These are phyloP conservation scores for Kodamaea laetipori DNA, from an alignment of 805 yeast genomes.

Conservation along the genomic window DNA sequence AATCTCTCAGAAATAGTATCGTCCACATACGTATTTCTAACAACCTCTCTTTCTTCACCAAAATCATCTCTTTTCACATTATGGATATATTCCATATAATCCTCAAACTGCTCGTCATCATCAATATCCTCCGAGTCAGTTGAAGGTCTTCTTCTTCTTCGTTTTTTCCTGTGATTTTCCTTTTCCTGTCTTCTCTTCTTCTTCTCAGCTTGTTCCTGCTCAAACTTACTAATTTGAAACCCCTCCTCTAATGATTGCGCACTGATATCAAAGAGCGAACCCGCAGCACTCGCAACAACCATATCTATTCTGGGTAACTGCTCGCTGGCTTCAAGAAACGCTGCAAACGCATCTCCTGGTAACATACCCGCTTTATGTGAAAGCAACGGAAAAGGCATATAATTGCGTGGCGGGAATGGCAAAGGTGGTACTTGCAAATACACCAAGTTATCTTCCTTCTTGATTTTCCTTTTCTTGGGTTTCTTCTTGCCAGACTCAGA, in stretches of 20 bases:
- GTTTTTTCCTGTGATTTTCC: slow-evolving; percentile 4
- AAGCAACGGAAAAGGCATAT: slow-evolving; percentile 46
- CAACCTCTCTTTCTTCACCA: slow-evolving; percentile 1
- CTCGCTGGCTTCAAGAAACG: slow-evolving; percentile 39
- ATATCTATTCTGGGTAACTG: slow-evolving; percentile 43
- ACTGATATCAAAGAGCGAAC: slow-evolving; percentile 40
- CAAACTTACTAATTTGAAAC: slow-evolving; percentile 21
- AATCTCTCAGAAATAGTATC: not conserved
- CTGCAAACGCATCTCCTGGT: slow-evolving; percentile 39
- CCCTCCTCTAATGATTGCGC: slow-evolving; percentile 37
- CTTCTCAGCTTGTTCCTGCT: slow-evolving; percentile 9
- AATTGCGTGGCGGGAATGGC: slow-evolving; percentile 48
- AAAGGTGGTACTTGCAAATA: slow-evolving; percentile 37
- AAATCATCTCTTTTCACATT: slow-evolving; percentile 3
- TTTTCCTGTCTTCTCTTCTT: slow-evolving; percentile 11
- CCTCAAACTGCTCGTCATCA: slow-evolving; percentile 22
- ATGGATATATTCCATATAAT: slow-evolving; percentile 27
- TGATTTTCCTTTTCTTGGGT: slow-evolving; percentile 10
- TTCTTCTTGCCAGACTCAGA: too few species aligned
- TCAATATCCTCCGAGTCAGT: slow-evolving; percentile 12
- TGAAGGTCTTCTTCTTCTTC: slow-evolving; percentile 11
- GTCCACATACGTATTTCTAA: not conserved
- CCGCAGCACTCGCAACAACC: slow-evolving; percentile 51
- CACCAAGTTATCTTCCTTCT: slow-evolving; percentile 3
- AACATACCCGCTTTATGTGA: slow-evolving; percentile 36